Percentiles rank a stretch among this genome's conserved stretches.
Conservation (phyloP, 208 protist species). For the Acanthamoeba triangularis region DNA sequence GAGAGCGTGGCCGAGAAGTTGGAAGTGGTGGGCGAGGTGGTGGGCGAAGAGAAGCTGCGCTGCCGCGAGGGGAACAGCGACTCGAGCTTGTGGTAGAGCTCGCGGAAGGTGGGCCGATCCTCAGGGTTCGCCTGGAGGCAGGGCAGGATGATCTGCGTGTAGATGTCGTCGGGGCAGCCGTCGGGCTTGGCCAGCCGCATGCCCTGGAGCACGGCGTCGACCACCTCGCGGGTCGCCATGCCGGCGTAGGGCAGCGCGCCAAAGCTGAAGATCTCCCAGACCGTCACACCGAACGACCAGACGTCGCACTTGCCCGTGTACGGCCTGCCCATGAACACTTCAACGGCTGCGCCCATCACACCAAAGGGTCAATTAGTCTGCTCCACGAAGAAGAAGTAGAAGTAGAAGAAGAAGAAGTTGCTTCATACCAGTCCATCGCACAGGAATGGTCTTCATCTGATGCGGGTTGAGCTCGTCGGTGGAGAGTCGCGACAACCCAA, state of each 20-base stretch:
- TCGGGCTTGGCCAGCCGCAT: slow-evolving; percentile 5
- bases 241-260: slow-evolving; percentile 53
- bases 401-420: too few species aligned
- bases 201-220: slow-evolving; percentile 34
- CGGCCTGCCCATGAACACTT: slow-evolving; percentile 68
- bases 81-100: slow-evolving; percentile 65
- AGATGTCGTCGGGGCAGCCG: slow-evolving; percentile 64
- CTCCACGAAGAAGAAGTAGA: too few species aligned
- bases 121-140: slow-evolving; percentile 49
- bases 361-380: background rate
- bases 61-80: slow-evolving; percentile 31
- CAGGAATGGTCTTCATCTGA: slow-evolving; percentile 56
- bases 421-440: slow-evolving; percentile 59
- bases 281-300: slow-evolving; percentile 69
- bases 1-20: too few species aligned
- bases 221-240: slow-evolving; percentile 39
- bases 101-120: slow-evolving; percentile 48
- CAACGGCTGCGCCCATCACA: background rate
- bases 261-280: slow-evolving; percentile 78
- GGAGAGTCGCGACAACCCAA: slow-evolving; percentile 40
- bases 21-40: slow-evolving; percentile 44
- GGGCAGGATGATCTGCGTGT: slow-evolving; percentile 42
- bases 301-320: slow-evolving; percentile 65
- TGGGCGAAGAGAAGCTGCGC: background rate
- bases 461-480: slow-evolving; percentile 38